phyloP scores from a whole-genome alignment of 1,139 yeast genomes.

The Nematodospora anomalae region DNA sequence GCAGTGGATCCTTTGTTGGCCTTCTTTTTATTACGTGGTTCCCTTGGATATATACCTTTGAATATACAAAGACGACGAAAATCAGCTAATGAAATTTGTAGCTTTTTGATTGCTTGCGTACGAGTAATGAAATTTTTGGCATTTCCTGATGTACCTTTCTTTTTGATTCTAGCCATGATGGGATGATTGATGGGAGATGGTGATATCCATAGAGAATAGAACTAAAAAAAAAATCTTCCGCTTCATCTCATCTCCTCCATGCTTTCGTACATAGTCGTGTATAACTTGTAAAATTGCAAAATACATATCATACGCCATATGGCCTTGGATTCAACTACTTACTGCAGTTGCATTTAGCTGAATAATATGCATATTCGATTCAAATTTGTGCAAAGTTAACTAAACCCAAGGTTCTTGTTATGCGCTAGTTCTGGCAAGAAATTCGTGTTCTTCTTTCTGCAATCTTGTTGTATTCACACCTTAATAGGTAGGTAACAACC shows the following conservation, averaged over 20 bases:
- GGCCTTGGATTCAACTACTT: too few species aligned
- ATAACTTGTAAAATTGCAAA: neutral
- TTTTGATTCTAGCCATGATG: conserved; percentile 49
- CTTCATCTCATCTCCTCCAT: neutral
- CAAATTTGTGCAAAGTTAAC: too few species aligned
- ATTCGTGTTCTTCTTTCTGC: too few species aligned
- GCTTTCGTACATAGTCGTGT: neutral
- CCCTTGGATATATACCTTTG: conserved; percentile 96
- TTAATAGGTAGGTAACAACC: conserved; percentile 23
- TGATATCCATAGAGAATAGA: neutral
- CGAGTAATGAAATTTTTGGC: conserved; percentile 92
- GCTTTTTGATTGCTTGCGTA: conserved; percentile 89
- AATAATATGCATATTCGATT: too few species aligned
- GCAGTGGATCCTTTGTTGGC: conserved; percentile 97
- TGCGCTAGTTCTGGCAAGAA: too few species aligned
- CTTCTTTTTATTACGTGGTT: conserved; percentile 93
- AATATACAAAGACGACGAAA: conserved; percentile 96
- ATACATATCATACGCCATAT: too few species aligned
- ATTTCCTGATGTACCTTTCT: conserved; percentile 84
- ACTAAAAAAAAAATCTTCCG: neutral
- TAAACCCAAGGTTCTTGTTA: too few species aligned
- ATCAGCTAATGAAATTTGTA: conserved; percentile 95
- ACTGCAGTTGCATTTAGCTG: too few species aligned
- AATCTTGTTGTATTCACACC: conserved; percentile 15
- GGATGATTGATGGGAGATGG: neutral